Base-by-base conservation (phyloP, 2,329 filamentous ascomycete species). In the Penicillium hordei region DNA sequence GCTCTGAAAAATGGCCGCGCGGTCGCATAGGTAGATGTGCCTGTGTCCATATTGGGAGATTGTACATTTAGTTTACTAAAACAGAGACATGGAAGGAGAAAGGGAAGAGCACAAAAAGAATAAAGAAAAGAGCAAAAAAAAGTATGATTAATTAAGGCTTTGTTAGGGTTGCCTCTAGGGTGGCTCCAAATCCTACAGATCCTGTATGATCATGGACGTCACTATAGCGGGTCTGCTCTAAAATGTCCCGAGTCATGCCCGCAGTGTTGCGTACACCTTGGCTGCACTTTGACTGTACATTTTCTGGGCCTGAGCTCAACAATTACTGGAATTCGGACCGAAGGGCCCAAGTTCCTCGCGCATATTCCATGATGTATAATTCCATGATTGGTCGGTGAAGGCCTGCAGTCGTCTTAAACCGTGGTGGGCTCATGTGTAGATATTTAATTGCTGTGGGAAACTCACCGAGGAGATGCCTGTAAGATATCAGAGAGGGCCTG, bases 141-240 rank as follows among this genome's bases (percentile, higher is more conserved):
- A 19, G 23, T 10, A 10, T 31, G 5, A 19, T 13, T 7, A n/a
- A 27, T 39, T 23, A 27, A 23, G 17, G 10, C 7, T 17, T 40
- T 21, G 25, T 13, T 25, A 19, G 13, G 39, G 36, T 33, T 5
- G 31, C 31, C 17, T 9, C 4, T 31, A n/a, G 50, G 33, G 27
- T 29, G 40, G 29, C 13, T 23, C 21, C 23, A 10, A 43, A 38
- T 48, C 5, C 17, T 48, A 53, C 40, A 48, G 31, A 46, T 33
- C 36, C 17, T 50, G 29, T 17, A 52, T 45, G 21, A 43, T 45
- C n/a, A 31, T 12, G 34, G 43, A 57, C 55, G 55, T 57, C 55
- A 57, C 55, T 27, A 45, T 40, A 40, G 55, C 55, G 49, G 55
- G 55, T 57, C 54, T 39, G 17, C 40, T 25, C 15, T 19, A 40